A percentile compares a stretch with the other conserved stretches of the same genome.
phyloP scores from a whole-genome alignment of 2,329 filamentous ascomycete species.

The Diaporthe vexans region DNA sequence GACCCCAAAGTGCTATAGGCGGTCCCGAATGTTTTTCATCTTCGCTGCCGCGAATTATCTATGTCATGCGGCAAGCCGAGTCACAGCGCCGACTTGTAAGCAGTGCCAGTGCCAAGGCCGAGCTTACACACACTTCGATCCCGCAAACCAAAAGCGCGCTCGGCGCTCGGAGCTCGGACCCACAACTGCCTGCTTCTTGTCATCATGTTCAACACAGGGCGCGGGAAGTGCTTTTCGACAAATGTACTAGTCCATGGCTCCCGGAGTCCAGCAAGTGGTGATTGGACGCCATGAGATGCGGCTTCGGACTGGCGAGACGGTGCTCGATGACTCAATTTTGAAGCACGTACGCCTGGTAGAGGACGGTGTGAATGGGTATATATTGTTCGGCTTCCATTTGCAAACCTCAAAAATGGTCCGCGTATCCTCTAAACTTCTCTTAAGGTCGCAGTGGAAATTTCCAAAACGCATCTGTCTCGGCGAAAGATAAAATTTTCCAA shows the following conservation, averaged over 20 bases:
- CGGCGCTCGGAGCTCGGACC: constrained; percentile 23
- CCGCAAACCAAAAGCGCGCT: not conserved
- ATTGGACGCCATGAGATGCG: not conserved
- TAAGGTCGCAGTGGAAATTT: too few species aligned
- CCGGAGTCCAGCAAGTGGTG: not conserved
- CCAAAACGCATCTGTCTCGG: not conserved
- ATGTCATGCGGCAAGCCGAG: not conserved
- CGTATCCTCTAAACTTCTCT: not conserved
- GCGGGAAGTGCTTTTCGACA: not conserved
- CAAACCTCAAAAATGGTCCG: not conserved
- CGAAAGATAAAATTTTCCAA: not conserved
- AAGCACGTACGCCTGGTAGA: not conserved
- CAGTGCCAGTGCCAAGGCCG: not conserved
- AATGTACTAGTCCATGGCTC: not conserved
- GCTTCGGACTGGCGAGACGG: constrained; percentile 3
- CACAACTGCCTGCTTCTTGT: not conserved
- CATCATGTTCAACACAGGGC: not conserved
- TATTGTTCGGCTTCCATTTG: not conserved
- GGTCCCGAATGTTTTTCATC: not conserved
- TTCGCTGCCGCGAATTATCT: not conserved
- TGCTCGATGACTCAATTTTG: constrained; percentile 18
- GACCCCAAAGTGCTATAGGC: not conserved
- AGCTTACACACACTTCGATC: not conserved
- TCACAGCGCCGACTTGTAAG: not conserved
- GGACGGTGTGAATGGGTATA: not conserved